Conservation (phyloP, 108 stramenopile genomes). For the Cyclotella atomus region DNA sequence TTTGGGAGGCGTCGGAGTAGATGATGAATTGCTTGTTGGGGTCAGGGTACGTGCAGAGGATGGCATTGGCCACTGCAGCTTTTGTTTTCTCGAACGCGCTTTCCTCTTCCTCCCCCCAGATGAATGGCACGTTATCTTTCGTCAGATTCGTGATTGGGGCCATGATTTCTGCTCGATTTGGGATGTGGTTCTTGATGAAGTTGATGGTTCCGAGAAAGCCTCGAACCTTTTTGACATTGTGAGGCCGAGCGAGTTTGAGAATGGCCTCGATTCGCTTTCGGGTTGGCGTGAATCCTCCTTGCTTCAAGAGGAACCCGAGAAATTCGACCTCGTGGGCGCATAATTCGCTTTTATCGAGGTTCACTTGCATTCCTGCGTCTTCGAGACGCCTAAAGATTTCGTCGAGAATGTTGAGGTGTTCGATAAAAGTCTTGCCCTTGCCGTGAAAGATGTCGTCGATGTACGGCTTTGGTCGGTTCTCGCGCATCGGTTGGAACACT, state of each 20-base stretch:
- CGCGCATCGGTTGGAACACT: conserved; percentile 9
- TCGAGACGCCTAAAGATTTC: background rate
- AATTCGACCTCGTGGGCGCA: conserved; percentile 22
- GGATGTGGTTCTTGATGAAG: conserved; percentile 41
- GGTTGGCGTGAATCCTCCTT: background rate
- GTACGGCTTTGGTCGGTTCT: background rate
- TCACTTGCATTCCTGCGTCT: conserved; percentile 30
- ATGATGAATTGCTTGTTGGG: conserved; percentile 37
- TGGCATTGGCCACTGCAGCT: background rate
- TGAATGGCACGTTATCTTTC: conserved; percentile 10
- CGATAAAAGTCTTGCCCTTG: background rate
- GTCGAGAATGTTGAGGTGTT: conserved; percentile 1
- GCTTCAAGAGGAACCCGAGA: conserved; percentile 12
- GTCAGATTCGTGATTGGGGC: conserved; percentile 33
- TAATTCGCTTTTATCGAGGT: conserved; percentile 23
- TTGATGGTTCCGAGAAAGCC: conserved; percentile 40
- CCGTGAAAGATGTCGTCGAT: background rate
- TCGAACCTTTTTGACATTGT: conserved; percentile 17
- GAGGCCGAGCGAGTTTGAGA: conserved; percentile 9
- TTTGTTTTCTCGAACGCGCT: too few species aligned
- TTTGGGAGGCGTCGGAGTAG: conserved; percentile 47
- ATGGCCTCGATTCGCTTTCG: conserved; percentile 25
- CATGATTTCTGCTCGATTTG: conserved; percentile 20
- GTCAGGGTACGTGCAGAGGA: conserved; percentile 42
- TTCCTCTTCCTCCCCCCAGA: conserved; percentile 8